Conservation (phyloP, 164 flowering plant genomes). For the Tinospora cordifolia region DNA sequence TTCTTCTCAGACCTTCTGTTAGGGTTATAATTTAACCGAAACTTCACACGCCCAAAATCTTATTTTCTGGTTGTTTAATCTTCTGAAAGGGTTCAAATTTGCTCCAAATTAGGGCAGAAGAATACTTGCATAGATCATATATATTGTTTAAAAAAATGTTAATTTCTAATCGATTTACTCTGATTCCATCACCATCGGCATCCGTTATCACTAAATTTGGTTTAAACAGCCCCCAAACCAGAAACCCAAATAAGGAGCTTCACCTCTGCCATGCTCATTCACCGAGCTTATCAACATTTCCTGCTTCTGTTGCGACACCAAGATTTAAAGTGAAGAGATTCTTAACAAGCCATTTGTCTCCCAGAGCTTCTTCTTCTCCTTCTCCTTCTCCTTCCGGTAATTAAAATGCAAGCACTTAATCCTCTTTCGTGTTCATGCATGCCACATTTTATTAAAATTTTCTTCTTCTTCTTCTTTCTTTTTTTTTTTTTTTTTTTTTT, state of each 20-base stretch:
- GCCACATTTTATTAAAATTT: no score
- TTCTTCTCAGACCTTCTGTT: no score
- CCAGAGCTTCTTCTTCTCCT: conserved; percentile 25
- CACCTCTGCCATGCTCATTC: background rate
- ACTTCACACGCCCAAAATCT: no score
- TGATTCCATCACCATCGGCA: conserved; percentile 14
- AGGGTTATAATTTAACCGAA: no score
- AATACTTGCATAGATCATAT: background rate
- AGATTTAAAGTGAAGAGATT: conserved; percentile 7
- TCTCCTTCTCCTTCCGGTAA: conserved; percentile 37
- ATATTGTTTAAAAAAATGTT: conserved; percentile 12
- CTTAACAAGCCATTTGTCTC: conserved; percentile 18
- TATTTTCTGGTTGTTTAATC: no score
- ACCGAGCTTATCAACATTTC: background rate
- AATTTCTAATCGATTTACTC: conserved; percentile 12
- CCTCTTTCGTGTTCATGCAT: background rate
- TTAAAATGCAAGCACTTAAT: conserved; percentile 10
- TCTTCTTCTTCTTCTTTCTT: background rate
- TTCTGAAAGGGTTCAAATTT: no score
- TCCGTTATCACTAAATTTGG: conserved; percentile 10
- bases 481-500: background rate
- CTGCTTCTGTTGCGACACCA: conserved; percentile 6
- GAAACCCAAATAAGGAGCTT: conserved; percentile 1
- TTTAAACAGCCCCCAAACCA: conserved; percentile 1
- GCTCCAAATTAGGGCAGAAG: no score